Evolutionary conservation across 129 eudicot species (phyloP).

Genomic region (Tagetes erecta): DNA sequence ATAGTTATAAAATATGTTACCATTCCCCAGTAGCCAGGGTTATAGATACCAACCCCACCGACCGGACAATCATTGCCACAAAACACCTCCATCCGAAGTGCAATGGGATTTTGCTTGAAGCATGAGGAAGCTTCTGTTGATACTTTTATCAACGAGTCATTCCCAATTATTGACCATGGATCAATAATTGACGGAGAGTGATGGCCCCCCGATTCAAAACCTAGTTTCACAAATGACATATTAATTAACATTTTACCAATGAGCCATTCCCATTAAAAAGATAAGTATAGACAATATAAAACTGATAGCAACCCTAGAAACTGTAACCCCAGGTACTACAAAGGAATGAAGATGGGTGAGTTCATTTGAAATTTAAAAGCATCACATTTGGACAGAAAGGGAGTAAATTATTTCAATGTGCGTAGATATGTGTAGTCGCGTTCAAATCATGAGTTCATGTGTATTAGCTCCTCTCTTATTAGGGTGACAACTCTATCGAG

Average conservation of each 20-base stretch:
- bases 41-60: constrained; percentile 92
- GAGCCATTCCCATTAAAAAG: no score
- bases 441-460: not conserved
- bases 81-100: constrained; percentile 78
- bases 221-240: constrained; percentile 40
- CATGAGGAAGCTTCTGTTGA: constrained; percentile 79
- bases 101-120: constrained; percentile 67
- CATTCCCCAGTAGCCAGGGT: constrained; percentile 99
- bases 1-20: constrained; percentile 37
- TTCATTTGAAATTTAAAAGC: not conserved
- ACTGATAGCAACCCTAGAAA: not conserved
- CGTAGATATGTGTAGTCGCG: not conserved
- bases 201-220: constrained; percentile 95
- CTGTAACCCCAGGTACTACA: not conserved
- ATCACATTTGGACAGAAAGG: not conserved
- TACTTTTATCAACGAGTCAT: constrained; percentile 52
- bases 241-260: not conserved
- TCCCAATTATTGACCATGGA: constrained; percentile 88
- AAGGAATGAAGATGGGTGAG: not conserved
- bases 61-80: constrained; percentile 66
- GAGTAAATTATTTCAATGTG: not conserved
- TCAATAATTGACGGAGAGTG: constrained; percentile 72
- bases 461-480: not conserved
- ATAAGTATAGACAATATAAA: no score
- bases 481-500: not conserved